Conservation (phyloP, 768 basidiomycete species). For the Plicaturopsis crispa region DNA sequence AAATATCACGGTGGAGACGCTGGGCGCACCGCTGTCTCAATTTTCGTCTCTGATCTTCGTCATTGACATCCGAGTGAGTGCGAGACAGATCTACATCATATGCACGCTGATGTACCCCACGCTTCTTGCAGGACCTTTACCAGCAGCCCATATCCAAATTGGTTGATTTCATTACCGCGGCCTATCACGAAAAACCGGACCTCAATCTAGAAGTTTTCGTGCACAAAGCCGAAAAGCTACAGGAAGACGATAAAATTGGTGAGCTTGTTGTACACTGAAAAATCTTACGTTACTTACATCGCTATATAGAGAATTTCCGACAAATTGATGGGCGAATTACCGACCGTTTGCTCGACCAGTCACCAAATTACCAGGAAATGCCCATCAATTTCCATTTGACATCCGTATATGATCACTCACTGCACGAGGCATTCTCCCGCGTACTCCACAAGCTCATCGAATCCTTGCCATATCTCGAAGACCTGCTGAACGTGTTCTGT, state of each 20-base stretch:
- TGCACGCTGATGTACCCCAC: neutral
- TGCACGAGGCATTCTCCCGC: conserved; percentile 88
- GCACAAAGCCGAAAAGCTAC: conserved; percentile 89
- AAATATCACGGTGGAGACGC: conserved; percentile 71
- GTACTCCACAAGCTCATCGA: conserved; percentile 84
- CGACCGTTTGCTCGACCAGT: conserved; percentile 74
- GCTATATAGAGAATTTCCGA: conserved; percentile 70
- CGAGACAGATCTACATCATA: conserved; percentile 4
- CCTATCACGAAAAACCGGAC: conserved; percentile 66
- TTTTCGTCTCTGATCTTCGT: conserved; percentile 89
- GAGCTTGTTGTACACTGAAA: conserved; percentile 13
- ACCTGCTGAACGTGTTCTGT: conserved; percentile 80
- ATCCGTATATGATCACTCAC: conserved; percentile 86
- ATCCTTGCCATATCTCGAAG: conserved; percentile 80
- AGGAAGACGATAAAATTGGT: conserved; percentile 91
- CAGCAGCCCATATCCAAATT: conserved; percentile 78
- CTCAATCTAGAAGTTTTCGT: conserved; percentile 88
- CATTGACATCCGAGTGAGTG: conserved; percentile 84
- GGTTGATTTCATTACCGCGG: conserved; percentile 73
- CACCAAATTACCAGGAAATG: conserved; percentile 69
- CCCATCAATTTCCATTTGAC: conserved; percentile 86
- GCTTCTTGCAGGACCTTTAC: conserved; percentile 60
- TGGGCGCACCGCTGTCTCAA: conserved; percentile 66
- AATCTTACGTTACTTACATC: neutral
- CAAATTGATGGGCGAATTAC: conserved; percentile 84